Conservation (phyloP, 345 rosid species). For the Carallia pectinifolia region DNA sequence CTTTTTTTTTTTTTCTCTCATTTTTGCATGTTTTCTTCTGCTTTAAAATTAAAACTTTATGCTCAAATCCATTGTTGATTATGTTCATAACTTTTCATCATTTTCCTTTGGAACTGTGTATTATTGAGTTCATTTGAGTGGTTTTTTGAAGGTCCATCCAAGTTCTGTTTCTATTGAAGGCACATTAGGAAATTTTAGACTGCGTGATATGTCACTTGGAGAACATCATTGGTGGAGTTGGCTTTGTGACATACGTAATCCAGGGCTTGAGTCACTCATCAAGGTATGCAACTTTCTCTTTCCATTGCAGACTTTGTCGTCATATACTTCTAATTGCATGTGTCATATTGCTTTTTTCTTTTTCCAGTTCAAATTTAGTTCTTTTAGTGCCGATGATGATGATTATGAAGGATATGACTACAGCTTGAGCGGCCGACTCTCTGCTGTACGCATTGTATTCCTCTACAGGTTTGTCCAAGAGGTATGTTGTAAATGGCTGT, state of each 20-base stretch:
- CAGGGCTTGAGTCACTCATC: slow-evolving; percentile 90
- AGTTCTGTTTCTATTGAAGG: slow-evolving; percentile 89
- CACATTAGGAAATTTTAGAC: slow-evolving; percentile 91
- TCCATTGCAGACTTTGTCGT: neutral
- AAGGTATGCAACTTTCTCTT: slow-evolving; percentile 46
- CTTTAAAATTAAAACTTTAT: neutral
- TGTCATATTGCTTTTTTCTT: slow-evolving; percentile 15
- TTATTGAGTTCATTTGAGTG: slow-evolving; percentile 21
- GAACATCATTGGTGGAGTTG: slow-evolving; percentile 76
- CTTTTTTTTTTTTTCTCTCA: neutral
- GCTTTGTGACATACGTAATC: slow-evolving; percentile 98
- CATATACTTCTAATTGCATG: neutral
- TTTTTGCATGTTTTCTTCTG: slow-evolving; percentile 3
- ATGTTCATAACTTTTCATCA: neutral
- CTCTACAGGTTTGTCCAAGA: slow-evolving; percentile 95
- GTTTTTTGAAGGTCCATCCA: slow-evolving; percentile 68
- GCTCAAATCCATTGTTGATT: neutral
- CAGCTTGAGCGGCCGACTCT: slow-evolving; percentile 82
- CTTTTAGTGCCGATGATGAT: slow-evolving; percentile 88
- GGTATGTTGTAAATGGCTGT: slow-evolving; percentile 47
- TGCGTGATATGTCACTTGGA: slow-evolving; percentile 86
- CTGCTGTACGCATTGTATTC: slow-evolving; percentile 92
- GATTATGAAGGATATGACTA: slow-evolving; percentile 97
- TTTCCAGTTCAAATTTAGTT: slow-evolving; percentile 81
- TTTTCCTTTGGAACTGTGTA: neutral